Evolutionary conservation across 441 rosid species (phyloP).

Genomic region (Aquilaria agallochum): DNA sequence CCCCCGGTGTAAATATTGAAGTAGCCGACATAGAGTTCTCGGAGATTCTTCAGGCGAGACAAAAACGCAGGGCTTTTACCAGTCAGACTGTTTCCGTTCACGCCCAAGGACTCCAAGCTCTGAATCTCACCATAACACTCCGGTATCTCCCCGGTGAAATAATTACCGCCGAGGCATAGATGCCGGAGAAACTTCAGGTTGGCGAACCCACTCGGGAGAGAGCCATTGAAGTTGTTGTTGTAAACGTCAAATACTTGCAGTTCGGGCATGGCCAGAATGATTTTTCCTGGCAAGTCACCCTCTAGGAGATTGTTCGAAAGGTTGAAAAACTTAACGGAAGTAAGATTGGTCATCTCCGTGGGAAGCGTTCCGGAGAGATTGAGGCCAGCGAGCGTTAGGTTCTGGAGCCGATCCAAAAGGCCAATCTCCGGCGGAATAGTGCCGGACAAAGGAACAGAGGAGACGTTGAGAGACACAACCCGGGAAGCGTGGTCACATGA

Average conservation of each 20-base stretch:
- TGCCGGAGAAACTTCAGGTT: constrained; percentile 47
- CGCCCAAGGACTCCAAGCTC: constrained; percentile 60
- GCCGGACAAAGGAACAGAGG: constrained; percentile 43
- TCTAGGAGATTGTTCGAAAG: constrained; percentile 51
- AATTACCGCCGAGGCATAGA: constrained; percentile 69
- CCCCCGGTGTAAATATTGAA: constrained; percentile 50
- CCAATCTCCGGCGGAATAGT: constrained; percentile 69
- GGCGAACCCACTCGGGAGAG: constrained; percentile 43
- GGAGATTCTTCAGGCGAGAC: constrained; percentile 52
- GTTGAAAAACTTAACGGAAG: constrained; percentile 51
- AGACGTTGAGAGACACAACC: constrained; percentile 56
- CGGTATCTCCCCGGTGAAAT: constrained; percentile 67
- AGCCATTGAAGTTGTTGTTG: constrained; percentile 65
- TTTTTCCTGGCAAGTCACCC: constrained; percentile 56
- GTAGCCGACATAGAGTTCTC: constrained; percentile 54
- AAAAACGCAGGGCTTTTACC: constrained; percentile 57
- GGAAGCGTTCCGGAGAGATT: constrained; percentile 63
- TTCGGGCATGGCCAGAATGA: constrained; percentile 37
- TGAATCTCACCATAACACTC: constrained; percentile 56
- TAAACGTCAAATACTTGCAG: constrained; percentile 62
- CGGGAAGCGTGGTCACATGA: constrained; percentile 43
- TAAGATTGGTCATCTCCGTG: constrained; percentile 42
- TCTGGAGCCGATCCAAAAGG: constrained; percentile 43
- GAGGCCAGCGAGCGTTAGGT: constrained; percentile 42
- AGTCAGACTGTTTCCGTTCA: constrained; percentile 49